Percentiles rank a stretch among this genome's conserved stretches.
Conservation (phyloP, 768 basidiomycete species). For the Boletus barrowsii region DNA sequence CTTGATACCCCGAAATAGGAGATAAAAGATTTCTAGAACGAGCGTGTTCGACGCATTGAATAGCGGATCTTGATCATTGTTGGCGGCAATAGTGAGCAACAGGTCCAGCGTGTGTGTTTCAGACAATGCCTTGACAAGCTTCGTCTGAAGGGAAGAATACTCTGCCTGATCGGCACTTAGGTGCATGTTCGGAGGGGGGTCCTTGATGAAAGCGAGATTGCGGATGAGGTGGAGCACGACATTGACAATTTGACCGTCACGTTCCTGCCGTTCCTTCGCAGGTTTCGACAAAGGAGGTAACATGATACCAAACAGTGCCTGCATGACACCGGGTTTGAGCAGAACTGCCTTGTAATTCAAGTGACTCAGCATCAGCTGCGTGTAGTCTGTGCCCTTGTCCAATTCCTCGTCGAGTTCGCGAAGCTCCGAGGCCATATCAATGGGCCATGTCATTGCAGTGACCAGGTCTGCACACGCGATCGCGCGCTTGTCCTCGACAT, state of each 20-base stretch:
- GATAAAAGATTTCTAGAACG: conserved; percentile 89
- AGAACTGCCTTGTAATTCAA: conserved; percentile 81
- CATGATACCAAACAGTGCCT: conserved; percentile 70
- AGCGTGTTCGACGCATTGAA: conserved; percentile 87
- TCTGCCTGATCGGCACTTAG: conserved; percentile 78
- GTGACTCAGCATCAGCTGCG: conserved; percentile 76
- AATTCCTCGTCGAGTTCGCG: conserved; percentile 83
- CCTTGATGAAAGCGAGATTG: conserved; percentile 93
- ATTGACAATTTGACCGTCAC: conserved; percentile 84
- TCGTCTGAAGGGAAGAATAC: conserved; percentile 72
- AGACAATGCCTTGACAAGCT: conserved; percentile 65
- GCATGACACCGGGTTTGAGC: conserved; percentile 63
- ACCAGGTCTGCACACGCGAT: conserved; percentile 85
- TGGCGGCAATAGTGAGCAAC: conserved; percentile 82
- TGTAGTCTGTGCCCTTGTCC: conserved; percentile 85
- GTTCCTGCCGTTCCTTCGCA: conserved; percentile 63
- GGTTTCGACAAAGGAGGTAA: conserved; percentile 75
- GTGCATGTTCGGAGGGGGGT: conserved; percentile 69
- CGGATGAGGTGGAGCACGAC: conserved; percentile 86
- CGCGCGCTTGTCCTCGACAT: conserved; percentile 78
- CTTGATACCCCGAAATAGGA: conserved; percentile 78
- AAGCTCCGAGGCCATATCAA: conserved; percentile 91
- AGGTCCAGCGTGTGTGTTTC: conserved; percentile 74
- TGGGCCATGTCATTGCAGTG: conserved; percentile 99
- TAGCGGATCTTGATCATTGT: conserved; percentile 69